Evolutionary conservation across 345 rosid species (phyloP).

Genomic region (Citrus trifoliata): DNA sequence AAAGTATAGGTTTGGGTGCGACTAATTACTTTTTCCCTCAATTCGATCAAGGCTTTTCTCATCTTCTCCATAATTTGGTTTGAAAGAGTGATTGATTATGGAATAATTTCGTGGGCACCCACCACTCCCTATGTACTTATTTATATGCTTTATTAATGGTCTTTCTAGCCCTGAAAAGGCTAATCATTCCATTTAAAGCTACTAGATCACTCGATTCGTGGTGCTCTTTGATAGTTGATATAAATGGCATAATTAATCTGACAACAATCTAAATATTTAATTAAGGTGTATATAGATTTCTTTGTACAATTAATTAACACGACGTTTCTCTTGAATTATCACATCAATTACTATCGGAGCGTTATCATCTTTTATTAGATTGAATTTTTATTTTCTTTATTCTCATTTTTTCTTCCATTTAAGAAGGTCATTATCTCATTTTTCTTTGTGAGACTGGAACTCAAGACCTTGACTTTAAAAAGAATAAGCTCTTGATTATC

Average conservation of each 20-base stretch:
- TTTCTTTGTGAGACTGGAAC: fast-evolving
- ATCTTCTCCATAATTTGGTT: not conserved
- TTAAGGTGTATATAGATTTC: too few relatives aligned
- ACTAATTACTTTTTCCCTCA: not conserved
- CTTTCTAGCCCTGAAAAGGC: not conserved
- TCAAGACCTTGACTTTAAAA: too few relatives aligned
- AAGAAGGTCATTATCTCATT: too few relatives aligned
- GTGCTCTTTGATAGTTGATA: not conserved
- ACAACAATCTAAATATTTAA: too few relatives aligned
- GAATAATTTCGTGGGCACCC: not conserved
- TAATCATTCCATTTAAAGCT: too few relatives aligned
- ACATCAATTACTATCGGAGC: not conserved
- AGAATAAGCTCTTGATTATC: too few relatives aligned
- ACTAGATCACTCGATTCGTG: not conserved
- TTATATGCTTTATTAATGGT: not conserved
- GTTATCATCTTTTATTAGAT: too few relatives aligned
- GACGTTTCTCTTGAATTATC: not conserved
- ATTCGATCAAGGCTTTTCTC: not conserved
- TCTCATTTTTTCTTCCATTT: too few relatives aligned
- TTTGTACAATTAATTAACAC: too few relatives aligned
- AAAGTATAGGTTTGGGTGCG: too few relatives aligned
- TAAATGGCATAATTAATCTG: not conserved
- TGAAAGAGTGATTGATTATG: not conserved
- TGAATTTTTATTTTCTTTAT: too few relatives aligned
- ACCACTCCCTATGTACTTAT: not conserved